Evolutionary conservation across 2,329 filamentous ascomycete species (phyloP), one percentile per base, ranked within the genome.

Genomic region (Blastomyces gilchristii): DNA sequence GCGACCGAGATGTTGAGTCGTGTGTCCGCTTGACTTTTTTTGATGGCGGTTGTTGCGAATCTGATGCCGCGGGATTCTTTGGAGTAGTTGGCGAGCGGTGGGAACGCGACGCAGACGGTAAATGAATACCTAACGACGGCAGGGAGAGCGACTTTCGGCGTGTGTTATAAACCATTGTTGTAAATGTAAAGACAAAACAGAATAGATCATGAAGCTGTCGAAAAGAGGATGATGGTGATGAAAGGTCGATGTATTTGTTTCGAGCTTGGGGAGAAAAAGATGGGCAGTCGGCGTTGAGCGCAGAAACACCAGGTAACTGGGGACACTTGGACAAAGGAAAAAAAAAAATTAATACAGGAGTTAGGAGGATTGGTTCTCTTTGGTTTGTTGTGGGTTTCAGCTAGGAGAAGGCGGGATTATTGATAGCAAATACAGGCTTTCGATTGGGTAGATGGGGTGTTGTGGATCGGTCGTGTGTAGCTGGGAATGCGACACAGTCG

Each of bases 131-230:
- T 71, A 97, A 84, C 69, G 91, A 95, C 65, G 91, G 89, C 72
- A 97, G 82, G 66, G 92, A 97, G 69, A 99, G 81, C 73, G 91
- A 96, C 82, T 97, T 97, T 77, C 92, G 88, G 78, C 93, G 89
- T 69, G 93, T 97, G 78, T 97, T 96, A 83, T 97, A 97, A 73
- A 88, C 89, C 91, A 96, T 96, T 71, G 70, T 79, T 70, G 25
- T 41, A 52, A 56, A 61, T 45, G 53, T 39, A 60, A 59, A 45
- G 62, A 62, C 22, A 57, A 59, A 62, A 65, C 45, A 61, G 62
- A 62, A 65, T 64, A 61, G 60, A 64, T 52, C 62, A 66, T 49
- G 54, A 63, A 63, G 31, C 22, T 50, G 58, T 59, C 54, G 62
- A 59, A 47, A 65, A 59, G 61, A 47, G 57, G 52, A 62, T 49